phyloP scores from a whole-genome alignment of 2,329 filamentous ascomycete species.

The Pseudogymnoascus sp. region DNA sequence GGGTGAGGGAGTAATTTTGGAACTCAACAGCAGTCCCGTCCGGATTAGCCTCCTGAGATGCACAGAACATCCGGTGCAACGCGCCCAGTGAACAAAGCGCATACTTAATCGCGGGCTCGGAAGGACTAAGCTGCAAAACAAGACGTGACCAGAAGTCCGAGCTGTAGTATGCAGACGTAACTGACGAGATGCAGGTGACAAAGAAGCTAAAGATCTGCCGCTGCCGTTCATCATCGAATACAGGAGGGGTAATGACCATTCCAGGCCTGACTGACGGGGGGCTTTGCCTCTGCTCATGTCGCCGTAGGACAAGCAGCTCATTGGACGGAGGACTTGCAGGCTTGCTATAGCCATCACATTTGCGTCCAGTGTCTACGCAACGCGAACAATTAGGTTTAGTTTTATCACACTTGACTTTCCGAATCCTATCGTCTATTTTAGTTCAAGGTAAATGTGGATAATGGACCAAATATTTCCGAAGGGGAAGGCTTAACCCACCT shows the following conservation, averaged over 20 bases:
- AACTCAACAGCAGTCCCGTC: neutral
- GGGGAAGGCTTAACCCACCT: neutral
- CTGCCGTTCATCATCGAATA: neutral
- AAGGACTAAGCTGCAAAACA: constrained; percentile 16
- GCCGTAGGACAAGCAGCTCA: neutral
- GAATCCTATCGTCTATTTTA: constrained; percentile 19
- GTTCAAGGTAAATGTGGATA: neutral
- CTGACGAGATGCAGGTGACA: constrained; percentile 11
- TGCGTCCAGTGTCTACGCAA: constrained; percentile 24
- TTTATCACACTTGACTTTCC: constrained; percentile 28
- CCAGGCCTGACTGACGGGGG: neutral
- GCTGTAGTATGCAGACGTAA: neutral
- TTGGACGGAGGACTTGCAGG: neutral
- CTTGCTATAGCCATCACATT: constrained; percentile 25
- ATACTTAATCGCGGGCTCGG: constrained; percentile 15
- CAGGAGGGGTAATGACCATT: neutral
- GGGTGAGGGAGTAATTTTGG: constrained; percentile 10
- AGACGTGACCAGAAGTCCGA: constrained; percentile 16
- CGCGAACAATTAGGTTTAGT: constrained; percentile 24
- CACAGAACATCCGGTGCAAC: constrained; percentile 11
- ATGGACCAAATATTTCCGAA: neutral
- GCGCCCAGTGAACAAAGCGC: constrained; percentile 15
- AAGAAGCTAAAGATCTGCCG: constrained; percentile 16
- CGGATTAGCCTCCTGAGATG: neutral
- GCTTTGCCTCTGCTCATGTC: neutral